phyloP scores from a whole-genome alignment of 345 rosid species.

The Jatropha curcas region DNA sequence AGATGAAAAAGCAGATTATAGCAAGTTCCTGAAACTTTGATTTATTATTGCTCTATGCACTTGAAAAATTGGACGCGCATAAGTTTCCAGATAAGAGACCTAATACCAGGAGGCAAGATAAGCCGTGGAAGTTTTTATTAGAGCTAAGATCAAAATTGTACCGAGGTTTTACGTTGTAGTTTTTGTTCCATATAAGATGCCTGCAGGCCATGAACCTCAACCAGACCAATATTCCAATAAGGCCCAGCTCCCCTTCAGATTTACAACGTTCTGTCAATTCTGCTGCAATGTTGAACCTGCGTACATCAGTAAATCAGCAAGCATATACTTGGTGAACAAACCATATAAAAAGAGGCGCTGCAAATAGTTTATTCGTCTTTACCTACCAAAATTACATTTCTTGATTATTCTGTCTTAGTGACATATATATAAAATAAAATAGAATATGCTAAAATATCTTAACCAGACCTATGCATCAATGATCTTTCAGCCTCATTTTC shows the following conservation, averaged over 20 bases:
- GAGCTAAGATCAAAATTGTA: slow-evolving; percentile 16
- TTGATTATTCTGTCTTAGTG: neutral
- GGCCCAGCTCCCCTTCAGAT: slow-evolving; percentile 39
- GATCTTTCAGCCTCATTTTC: slow-evolving; percentile 74
- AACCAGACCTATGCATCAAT: slow-evolving; percentile 57
- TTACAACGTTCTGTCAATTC: slow-evolving; percentile 33
- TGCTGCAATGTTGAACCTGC: slow-evolving; percentile 35
- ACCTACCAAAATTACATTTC: slow-evolving; percentile 9
- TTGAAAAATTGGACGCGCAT: neutral
- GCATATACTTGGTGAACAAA: slow-evolving; percentile 12
- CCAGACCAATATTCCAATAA: slow-evolving; percentile 44
- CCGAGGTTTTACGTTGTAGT: slow-evolving; percentile 53
- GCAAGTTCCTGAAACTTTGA: neutral
- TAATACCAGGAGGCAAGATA: neutral
- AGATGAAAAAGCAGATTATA: no score
- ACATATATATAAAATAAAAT: neutral
- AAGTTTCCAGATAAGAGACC: neutral
- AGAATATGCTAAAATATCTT: slow-evolving; percentile 8
- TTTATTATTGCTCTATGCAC: no score
- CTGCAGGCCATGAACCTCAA: slow-evolving; percentile 45
- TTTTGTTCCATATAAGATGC: slow-evolving; percentile 48
- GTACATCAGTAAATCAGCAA: slow-evolving; percentile 7
- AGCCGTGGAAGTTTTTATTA: neutral
- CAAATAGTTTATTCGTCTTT: slow-evolving; percentile 12
- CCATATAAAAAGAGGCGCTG: slow-evolving; percentile 9